phyloP scores from a whole-genome alignment of 805 yeast genomes.

The Hyphopichia homilentoma region DNA sequence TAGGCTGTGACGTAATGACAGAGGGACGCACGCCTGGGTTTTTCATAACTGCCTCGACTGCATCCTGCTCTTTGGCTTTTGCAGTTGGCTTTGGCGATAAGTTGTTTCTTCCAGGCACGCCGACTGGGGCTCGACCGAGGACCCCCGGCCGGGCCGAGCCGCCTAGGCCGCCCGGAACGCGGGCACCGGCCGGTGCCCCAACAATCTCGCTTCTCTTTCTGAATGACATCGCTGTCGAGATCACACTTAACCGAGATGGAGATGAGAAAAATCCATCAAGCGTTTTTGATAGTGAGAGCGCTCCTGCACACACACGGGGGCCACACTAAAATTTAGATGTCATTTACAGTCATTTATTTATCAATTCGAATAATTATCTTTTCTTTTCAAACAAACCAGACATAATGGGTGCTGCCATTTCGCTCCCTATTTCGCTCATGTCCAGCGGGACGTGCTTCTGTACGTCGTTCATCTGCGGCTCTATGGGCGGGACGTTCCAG shows the following conservation, averaged over 20 bases:
- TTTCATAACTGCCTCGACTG: constrained; percentile 4
- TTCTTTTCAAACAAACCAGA: no score
- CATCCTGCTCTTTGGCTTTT: background rate
- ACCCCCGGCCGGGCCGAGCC: constrained; percentile 4
- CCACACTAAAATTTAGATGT: no score
- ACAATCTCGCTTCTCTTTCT: constrained; percentile 40
- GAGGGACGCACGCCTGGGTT: constrained; percentile 76
- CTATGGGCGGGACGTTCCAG: constrained; percentile 55
- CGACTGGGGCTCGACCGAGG: constrained; percentile 6
- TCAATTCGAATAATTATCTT: no score
- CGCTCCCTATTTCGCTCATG: constrained; percentile 68
- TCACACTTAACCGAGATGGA: no score
- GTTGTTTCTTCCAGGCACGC: constrained; percentile 1
- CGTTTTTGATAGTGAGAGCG: no score
- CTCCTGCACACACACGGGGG: no score
- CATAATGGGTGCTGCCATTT: constrained; percentile 70
- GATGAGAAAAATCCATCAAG: no score
- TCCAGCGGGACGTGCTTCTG: constrained; percentile 66
- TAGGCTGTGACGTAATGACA: constrained; percentile 64
- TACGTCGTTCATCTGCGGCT: constrained; percentile 53
- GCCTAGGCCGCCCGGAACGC: no score
- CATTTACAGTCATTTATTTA: no score
- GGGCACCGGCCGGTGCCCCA: no score
- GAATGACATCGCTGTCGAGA: constrained; percentile 30
- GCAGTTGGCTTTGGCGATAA: background rate